Percentiles rank a stretch among this genome's conserved stretches.
phyloP scores from a whole-genome alignment of 2,329 filamentous ascomycete species.

The Xylaria sp. region DNA sequence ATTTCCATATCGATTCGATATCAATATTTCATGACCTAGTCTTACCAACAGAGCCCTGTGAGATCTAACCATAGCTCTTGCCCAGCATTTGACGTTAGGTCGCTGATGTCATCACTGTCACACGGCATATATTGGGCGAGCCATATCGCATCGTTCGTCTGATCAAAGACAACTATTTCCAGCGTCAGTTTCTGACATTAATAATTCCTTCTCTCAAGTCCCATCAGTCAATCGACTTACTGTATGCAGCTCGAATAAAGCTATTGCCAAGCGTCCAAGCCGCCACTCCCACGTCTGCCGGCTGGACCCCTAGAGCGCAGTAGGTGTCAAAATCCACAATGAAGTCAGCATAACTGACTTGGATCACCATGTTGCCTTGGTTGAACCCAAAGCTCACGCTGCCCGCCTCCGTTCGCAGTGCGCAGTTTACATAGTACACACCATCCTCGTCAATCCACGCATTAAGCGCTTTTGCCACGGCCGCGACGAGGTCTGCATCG shows the following conservation, averaged over 20 bases:
- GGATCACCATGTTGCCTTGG: slow-evolving; percentile 54
- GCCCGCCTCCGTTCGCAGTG: slow-evolving; percentile 53
- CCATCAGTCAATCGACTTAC: slow-evolving; percentile 42
- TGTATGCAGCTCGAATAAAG: slow-evolving; percentile 53
- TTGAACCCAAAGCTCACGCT: slow-evolving; percentile 60
- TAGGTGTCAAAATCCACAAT: slow-evolving; percentile 52
- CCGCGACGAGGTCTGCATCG: slow-evolving; percentile 62
- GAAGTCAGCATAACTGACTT: slow-evolving; percentile 59
- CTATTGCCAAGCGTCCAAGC: slow-evolving; percentile 54
- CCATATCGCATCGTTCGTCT: slow-evolving; percentile 53
- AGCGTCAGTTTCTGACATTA: slow-evolving; percentile 27
- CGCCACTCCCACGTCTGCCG: slow-evolving; percentile 47
- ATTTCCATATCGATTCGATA: background rate
- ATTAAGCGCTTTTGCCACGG: slow-evolving; percentile 52
- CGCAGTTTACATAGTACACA: slow-evolving; percentile 53
- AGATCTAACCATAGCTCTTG: slow-evolving; percentile 48
- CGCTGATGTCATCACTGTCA: slow-evolving; percentile 50
- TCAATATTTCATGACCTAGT: background rate
- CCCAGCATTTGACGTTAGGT: slow-evolving; percentile 49
- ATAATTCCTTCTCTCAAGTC: background rate
- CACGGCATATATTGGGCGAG: slow-evolving; percentile 55
- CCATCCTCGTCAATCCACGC: slow-evolving; percentile 48
- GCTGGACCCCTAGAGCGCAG: slow-evolving; percentile 53
- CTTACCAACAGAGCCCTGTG: slow-evolving; percentile 49
- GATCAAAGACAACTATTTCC: slow-evolving; percentile 53